Conservation (phyloP, 2,329 filamentous ascomycete genomes). For the Sporothrix variecibatus region DNA sequence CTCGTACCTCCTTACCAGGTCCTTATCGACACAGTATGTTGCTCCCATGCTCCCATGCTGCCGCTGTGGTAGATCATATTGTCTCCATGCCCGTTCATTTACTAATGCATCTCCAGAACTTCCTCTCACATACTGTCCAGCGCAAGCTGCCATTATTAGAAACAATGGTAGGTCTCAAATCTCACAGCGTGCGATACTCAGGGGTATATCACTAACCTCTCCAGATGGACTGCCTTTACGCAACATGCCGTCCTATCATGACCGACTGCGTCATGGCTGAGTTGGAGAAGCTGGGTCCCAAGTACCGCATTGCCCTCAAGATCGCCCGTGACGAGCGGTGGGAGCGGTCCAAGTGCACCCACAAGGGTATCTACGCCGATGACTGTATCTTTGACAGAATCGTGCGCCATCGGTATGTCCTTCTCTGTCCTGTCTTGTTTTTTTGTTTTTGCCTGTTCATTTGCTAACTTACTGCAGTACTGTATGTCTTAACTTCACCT, state of each 20-base stretch:
- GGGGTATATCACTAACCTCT: slow-evolving; percentile 32
- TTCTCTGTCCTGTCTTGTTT: slow-evolving; percentile 47
- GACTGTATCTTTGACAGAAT: slow-evolving; percentile 80
- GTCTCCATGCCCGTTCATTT: neutral
- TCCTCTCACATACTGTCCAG: slow-evolving; percentile 84
- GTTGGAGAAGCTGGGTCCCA: slow-evolving; percentile 83
- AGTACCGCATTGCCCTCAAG: slow-evolving; percentile 81
- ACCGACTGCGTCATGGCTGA: slow-evolving; percentile 77
- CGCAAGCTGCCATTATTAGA: slow-evolving; percentile 84
- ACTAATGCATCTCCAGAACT: slow-evolving; percentile 55
- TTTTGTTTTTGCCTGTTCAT: slow-evolving; percentile 39
- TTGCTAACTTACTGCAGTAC: slow-evolving; percentile 35
- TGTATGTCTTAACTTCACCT: slow-evolving; percentile 13
- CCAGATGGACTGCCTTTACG: slow-evolving; percentile 90
- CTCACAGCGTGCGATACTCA: neutral
- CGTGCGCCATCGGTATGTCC: slow-evolving; percentile 57
- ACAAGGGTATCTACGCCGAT: slow-evolving; percentile 82
- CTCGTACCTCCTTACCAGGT: slow-evolving; percentile 34
- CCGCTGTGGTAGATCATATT: neutral
- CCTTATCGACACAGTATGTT: slow-evolving; percentile 33
- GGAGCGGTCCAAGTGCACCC: slow-evolving; percentile 82
- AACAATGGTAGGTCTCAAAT: slow-evolving; percentile 66
- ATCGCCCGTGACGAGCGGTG: slow-evolving; percentile 90
- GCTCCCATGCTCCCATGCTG: neutral
- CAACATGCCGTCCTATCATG: slow-evolving; percentile 86